Conservation (phyloP, 139 green algal genomes). For the Gonium pectorale region DNA sequence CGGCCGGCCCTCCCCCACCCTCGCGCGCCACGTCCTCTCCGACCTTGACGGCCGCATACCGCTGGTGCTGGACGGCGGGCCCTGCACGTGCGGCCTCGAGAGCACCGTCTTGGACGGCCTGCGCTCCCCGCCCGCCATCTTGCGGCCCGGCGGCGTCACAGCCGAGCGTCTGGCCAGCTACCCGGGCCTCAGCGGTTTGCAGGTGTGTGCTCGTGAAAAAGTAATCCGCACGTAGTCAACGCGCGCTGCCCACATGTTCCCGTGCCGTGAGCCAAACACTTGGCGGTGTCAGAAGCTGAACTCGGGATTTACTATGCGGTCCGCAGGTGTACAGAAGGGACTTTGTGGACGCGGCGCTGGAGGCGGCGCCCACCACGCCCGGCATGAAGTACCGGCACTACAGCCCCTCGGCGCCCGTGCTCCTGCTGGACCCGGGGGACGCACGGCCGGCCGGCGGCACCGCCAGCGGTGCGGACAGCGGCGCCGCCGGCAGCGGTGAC, state of each 20-base stretch:
- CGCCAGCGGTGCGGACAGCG: conserved; percentile 1
- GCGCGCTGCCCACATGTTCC: too few species aligned
- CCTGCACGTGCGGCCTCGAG: conserved; percentile 66
- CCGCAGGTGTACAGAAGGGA: conserved; percentile 59
- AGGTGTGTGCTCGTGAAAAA: too few species aligned
- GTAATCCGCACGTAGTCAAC: too few species aligned
- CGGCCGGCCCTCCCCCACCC: conserved; percentile 66
- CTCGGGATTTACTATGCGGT: too few species aligned
- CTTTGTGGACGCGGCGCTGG: conserved; percentile 60
- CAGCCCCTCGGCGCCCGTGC: conserved; percentile 58
- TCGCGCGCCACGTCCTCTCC: conserved; percentile 59
- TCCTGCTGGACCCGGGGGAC: conserved; percentile 23
- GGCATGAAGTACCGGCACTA: conserved; percentile 82
- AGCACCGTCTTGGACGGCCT: conserved; percentile 64
- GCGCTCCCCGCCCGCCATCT: conserved; percentile 58
- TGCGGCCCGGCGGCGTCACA: conserved; percentile 68
- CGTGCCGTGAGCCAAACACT: too few species aligned
- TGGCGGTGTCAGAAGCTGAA: too few species aligned
- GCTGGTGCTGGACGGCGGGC: conserved; percentile 64
- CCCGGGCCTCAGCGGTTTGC: conserved; percentile 51
- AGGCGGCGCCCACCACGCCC: conserved; percentile 64
- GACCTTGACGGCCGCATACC: conserved; percentile 59
- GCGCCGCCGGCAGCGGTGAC: conserved; percentile 41
- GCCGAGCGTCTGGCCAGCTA: conserved; percentile 52
- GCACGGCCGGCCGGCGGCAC: neutral